These are phyloP conservation scores for Talaromyces ruber DNA, from an alignment of 495 filamentous ascomycete genomes.

Conservation along the genomic window DNA sequence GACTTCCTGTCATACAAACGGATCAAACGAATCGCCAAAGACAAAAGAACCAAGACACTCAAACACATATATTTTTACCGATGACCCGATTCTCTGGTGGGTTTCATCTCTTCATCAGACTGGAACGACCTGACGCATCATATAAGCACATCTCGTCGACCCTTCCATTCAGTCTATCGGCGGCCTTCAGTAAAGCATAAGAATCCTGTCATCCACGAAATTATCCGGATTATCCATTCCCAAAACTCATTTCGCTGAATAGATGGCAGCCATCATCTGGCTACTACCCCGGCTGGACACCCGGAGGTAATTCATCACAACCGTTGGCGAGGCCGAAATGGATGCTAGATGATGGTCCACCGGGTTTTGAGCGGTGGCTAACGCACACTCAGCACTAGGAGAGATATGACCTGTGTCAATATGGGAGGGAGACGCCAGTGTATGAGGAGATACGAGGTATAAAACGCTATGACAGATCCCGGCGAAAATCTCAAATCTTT, in stretches of 20 bases:
- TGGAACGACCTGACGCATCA: conserved; percentile 19
- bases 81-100: not conserved
- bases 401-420: conserved; percentile 11
- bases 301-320: not conserved
- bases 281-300: not conserved
- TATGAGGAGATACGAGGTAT: conserved; percentile 12
- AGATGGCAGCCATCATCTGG: not conserved
- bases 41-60: not conserved
- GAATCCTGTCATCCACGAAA: conserved; percentile 17
- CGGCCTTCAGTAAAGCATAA: conserved; percentile 17
- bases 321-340: conserved; percentile 17
- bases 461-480: conserved; percentile 31
- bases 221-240: not conserved
- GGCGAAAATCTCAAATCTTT: conserved; percentile 34
- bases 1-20: not conserved
- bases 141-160: conserved; percentile 26
- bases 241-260: not conserved
- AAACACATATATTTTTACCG: not conserved
- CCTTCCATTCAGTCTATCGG: conserved; percentile 21
- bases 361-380: conserved; percentile 21
- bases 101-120: conserved; percentile 6
- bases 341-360: conserved; percentile 18
- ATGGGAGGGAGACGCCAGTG: not conserved
- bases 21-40: not conserved
- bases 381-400: conserved; percentile 8